Evolutionary conservation across 768 basidiomycete genomes (phyloP).

Genomic region (Podaxis sp.): DNA sequence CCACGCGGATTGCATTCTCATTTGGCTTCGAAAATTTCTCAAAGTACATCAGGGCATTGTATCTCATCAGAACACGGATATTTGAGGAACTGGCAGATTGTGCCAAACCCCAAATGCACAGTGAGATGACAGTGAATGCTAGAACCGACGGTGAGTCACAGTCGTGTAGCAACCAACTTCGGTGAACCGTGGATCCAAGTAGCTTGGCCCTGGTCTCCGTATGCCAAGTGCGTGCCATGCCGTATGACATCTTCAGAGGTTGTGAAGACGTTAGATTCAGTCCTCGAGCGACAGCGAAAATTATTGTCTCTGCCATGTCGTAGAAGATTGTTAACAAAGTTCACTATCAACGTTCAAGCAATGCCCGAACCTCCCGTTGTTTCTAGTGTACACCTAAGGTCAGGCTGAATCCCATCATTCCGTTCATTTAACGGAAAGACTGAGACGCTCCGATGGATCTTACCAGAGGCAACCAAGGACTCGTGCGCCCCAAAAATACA

Average conservation of each 20-base stretch:
- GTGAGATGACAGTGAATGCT: background rate
- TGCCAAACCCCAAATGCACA: background rate
- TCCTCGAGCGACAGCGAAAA: slow-evolving; percentile 13
- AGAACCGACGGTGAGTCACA: background rate
- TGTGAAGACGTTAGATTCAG: background rate
- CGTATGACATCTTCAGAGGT: background rate
- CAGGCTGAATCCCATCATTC: background rate
- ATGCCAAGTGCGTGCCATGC: background rate
- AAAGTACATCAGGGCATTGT: background rate
- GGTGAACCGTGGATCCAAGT: background rate
- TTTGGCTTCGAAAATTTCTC: background rate
- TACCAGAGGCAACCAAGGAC: background rate
- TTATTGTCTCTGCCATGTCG: background rate
- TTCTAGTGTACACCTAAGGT: background rate
- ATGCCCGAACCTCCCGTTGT: background rate
- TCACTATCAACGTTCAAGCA: background rate
- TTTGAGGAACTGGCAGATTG: slow-evolving; percentile 9
- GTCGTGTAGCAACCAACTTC: slow-evolving; percentile 11
- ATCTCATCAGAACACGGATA: background rate
- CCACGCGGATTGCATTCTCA: background rate
- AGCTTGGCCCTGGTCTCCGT: background rate
- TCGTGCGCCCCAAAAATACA: background rate
- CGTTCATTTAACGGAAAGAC: background rate
- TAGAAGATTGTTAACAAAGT: background rate
- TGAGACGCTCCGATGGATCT: background rate